A percentile compares a stretch with the other conserved stretches of the same genome.
These are phyloP conservation scores for Schizophyllum amplum DNA, from an alignment of 1,284 basidiomycete species.

Conservation along the genomic window DNA sequence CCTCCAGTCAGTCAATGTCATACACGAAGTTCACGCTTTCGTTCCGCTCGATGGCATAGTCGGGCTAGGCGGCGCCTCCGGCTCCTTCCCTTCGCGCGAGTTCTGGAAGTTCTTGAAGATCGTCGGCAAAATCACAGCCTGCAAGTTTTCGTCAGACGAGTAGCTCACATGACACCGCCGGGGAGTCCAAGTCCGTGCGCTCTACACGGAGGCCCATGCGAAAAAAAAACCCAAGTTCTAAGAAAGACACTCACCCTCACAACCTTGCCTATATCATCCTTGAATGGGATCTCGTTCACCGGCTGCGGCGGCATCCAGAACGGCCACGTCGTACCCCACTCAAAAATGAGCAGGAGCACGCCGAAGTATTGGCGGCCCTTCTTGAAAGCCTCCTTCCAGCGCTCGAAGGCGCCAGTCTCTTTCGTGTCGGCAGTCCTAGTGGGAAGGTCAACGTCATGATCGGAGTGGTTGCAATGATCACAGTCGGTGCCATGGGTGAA, in stretches of 20 bases:
- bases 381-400: conserved; percentile 14
- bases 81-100: neutral
- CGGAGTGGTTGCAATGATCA: neutral
- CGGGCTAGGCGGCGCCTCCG: neutral
- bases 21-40: neutral
- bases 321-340: conserved; percentile 25
- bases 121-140: conserved; percentile 5
- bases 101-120: conserved; percentile 9
- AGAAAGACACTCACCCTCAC: conserved; percentile 7
- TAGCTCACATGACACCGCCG: neutral
- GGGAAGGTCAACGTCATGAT: neutral
- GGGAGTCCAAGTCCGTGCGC: no score
- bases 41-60: neutral
- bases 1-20: no score
- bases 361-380: conserved; percentile 18
- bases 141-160: neutral
- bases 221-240: no score
- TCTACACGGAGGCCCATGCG: no score
- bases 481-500: no score
- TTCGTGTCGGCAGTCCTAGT: conserved; percentile 1
- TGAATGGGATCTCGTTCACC: conserved; percentile 15
- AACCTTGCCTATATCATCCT: conserved; percentile 16
- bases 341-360: conserved; percentile 20
- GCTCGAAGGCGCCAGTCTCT: conserved; percentile 3
- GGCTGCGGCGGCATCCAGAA: conserved; percentile 17